Percentiles rank a stretch among this genome's conserved stretches.
phyloP scores from a whole-genome alignment of 495 filamentous ascomycete genomes.

The Neurospora sp. region DNA sequence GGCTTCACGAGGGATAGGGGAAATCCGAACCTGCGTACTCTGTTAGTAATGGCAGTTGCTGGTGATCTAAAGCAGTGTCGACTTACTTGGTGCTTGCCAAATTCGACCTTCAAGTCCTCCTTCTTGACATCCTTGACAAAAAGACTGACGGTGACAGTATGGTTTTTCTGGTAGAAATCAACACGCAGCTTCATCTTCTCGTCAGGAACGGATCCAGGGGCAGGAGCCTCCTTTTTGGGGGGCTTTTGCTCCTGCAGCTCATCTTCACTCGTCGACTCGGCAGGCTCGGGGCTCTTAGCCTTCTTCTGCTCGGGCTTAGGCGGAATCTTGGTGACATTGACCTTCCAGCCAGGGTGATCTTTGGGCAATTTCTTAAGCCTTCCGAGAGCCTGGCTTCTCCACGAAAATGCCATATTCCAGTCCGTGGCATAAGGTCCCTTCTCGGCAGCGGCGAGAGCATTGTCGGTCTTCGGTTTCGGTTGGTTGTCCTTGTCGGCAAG shows the following conservation, averaged over 20 bases:
- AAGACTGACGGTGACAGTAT: slow-evolving; percentile 24
- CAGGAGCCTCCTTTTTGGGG: slow-evolving; percentile 3
- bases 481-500: slow-evolving; percentile 16
- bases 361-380: slow-evolving; percentile 54
- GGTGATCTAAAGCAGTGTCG: not conserved
- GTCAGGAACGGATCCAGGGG: slow-evolving; percentile 15
- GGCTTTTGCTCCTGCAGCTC: slow-evolving; percentile 18
- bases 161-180: slow-evolving; percentile 32
- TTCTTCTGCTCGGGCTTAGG: slow-evolving; percentile 31
- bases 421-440: slow-evolving; percentile 16
- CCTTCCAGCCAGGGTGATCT: slow-evolving; percentile 46
- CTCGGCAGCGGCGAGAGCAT: not conserved
- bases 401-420: slow-evolving; percentile 28
- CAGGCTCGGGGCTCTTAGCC: slow-evolving; percentile 4
- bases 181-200: slow-evolving; percentile 21
- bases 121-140: slow-evolving; percentile 31
- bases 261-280: not conserved
- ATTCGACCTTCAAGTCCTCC: slow-evolving; percentile 21
- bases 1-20: slow-evolving; percentile 15
- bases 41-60: not conserved
- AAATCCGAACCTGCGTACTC: slow-evolving; percentile 12
- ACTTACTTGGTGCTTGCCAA: slow-evolving; percentile 17
- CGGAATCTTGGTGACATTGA: slow-evolving; percentile 56
- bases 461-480: slow-evolving; percentile 10
- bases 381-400: slow-evolving; percentile 31